Evolutionary conservation across 805 yeast species (phyloP).

Genomic region (Scheffersomyces stipitis): DNA sequence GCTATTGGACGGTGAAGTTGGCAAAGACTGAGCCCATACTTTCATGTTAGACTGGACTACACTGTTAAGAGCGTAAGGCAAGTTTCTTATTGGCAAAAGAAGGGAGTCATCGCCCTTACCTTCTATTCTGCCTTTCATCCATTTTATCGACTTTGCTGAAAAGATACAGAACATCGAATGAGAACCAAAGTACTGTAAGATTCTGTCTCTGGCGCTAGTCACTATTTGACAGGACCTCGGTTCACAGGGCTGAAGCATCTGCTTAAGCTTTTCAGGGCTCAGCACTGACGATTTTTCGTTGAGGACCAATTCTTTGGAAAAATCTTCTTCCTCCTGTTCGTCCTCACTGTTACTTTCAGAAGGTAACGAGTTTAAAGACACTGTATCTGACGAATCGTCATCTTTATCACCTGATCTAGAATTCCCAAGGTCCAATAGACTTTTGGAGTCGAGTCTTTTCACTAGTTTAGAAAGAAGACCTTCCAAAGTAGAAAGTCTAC

Average conservation of each 20-base stretch:
- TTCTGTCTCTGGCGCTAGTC: not conserved
- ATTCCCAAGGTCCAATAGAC: not conserved
- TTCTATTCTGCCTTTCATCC: conserved; percentile 13
- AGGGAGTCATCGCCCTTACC: conserved; percentile 2
- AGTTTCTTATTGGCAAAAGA: conserved; percentile 13
- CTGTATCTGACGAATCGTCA: not conserved
- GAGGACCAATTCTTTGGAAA: not conserved
- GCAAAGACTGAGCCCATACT: conserved; percentile 8
- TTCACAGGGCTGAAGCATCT: not conserved
- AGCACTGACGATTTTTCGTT: not conserved
- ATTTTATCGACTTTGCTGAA: conserved; percentile 13
- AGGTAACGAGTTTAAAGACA: not conserved
- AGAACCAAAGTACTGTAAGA: conserved; percentile 12
- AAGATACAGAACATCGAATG: conserved; percentile 16
- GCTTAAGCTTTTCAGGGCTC: not conserved
- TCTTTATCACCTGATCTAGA: not conserved
- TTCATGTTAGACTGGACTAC: conserved; percentile 8
- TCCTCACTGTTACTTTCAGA: not conserved
- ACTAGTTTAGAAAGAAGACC: conserved; percentile 15
- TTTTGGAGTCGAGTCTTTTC: conserved; percentile 8
- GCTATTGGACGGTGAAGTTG: conserved; percentile 1
- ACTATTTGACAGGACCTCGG: not conserved
- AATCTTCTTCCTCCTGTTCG: not conserved
- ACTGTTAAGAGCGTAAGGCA: conserved; percentile 11
- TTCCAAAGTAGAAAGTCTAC: conserved; percentile 15